phyloP scores from a whole-genome alignment of 805 yeast genomes.

The Torulaspora franciscae region DNA sequence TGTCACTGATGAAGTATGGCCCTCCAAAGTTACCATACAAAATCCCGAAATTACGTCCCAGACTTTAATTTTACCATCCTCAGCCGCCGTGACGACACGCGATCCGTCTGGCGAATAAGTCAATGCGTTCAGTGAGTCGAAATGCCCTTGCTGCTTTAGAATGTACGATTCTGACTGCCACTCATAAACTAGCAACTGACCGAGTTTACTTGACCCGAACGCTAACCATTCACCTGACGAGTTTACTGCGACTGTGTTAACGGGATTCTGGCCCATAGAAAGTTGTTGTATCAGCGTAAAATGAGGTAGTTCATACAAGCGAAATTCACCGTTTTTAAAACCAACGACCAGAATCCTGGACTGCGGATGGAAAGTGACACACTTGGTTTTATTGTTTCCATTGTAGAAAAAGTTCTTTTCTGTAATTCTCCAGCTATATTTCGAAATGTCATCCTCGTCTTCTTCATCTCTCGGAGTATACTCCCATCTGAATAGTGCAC shows the following conservation, averaged over 20 bases:
- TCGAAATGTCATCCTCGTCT: slow-evolving; percentile 40
- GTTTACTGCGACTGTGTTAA: slow-evolving; percentile 77
- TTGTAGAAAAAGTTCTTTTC: slow-evolving; percentile 70
- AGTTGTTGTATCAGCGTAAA: slow-evolving; percentile 78
- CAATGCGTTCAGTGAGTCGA: slow-evolving; percentile 78
- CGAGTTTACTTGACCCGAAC: slow-evolving; percentile 82
- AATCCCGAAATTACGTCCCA: slow-evolving; percentile 96
- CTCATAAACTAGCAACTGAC: slow-evolving; percentile 95
- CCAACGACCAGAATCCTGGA: slow-evolving; percentile 81
- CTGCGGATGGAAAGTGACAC: slow-evolving; percentile 76
- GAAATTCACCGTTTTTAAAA: slow-evolving; percentile 82
- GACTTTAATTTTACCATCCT: slow-evolving; percentile 93
- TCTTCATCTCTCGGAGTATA: slow-evolving; percentile 54
- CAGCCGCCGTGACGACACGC: slow-evolving; percentile 86
- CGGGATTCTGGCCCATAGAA: slow-evolving; percentile 86
- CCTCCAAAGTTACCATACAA: slow-evolving; percentile 85
- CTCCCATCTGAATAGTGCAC: slow-evolving; percentile 91
- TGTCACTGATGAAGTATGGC: slow-evolving; percentile 85
- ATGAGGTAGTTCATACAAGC: slow-evolving; percentile 80
- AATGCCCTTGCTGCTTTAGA: slow-evolving; percentile 94
- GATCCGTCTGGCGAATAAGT: slow-evolving; percentile 95
- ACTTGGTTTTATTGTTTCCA: slow-evolving; percentile 57
- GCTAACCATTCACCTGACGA: slow-evolving; percentile 94
- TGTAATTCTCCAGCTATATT: slow-evolving; percentile 75
- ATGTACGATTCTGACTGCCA: slow-evolving; percentile 98